Evolutionary conservation across 768 basidiomycete species (phyloP), one percentile per base, ranked within the genome.

Genomic region (Postia placenta): DNA sequence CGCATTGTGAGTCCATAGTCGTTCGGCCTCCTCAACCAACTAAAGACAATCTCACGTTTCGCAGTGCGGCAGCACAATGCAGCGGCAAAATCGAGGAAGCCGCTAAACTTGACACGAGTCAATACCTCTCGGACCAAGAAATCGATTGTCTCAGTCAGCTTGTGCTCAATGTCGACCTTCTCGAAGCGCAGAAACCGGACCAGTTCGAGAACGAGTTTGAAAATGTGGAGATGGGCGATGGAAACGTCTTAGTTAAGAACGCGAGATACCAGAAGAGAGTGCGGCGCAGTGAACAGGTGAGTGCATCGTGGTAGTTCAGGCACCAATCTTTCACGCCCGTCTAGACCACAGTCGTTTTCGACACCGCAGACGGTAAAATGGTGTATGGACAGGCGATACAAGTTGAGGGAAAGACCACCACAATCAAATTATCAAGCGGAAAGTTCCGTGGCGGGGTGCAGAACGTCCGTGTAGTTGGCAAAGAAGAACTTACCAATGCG

Each of bases 181-280:
- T 74, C 2, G 68, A 70, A n/a, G 56, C 50, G 1, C 54, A 54
- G 1, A 65, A 62, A 43, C 70, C 75, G 0, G 63, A 56, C 38
- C 67, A 66, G 33, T 56, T 53, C 2, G 52, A 52, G 0, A 68
- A 62, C 42, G 72, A 75, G 30, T 71, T 75, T 49, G 57, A 50
- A 2, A 41, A 46, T 1, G 61, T 62, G 11, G 51, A 49, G 14
- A 9, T 60, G 5, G 50, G 56, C 15, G 60, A 67, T 9, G 70
- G 69, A 1, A 56, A 54, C 3, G 36, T 69, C 15, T 47, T 58
- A 9, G 40, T 77, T 2, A 50, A 56, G 12, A 75, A 75, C 53
- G 51, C 67, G 2, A 65, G 72, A 2, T 78, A 66, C 60, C 74
- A 71, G 45, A 73, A 64, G 1, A 59, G 72, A 30, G 61, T 75